Evolutionary conservation across 345 rosid species (phyloP).

Genomic region (Turritis glabra): DNA sequence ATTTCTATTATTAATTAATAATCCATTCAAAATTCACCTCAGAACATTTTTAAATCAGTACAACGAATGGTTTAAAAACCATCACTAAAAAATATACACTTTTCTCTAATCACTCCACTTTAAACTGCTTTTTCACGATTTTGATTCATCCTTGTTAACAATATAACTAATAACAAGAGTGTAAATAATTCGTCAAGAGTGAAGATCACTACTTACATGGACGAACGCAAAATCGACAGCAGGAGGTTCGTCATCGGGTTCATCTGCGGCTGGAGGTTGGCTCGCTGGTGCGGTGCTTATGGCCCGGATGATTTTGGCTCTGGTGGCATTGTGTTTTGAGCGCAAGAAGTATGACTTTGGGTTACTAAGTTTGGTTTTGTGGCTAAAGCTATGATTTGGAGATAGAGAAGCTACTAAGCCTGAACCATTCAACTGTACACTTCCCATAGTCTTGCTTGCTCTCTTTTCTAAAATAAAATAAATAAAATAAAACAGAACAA

Average conservation of each 20-base stretch:
- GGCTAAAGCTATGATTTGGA: conserved; percentile 27
- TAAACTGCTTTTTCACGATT: neutral
- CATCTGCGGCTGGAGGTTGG: conserved; percentile 36
- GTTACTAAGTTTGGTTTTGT: conserved; percentile 19
- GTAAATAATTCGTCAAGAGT: neutral
- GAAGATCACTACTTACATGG: conserved; percentile 54
- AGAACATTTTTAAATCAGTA: neutral
- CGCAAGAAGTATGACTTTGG: conserved; percentile 29
- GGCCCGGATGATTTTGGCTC: conserved; percentile 45
- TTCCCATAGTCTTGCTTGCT: conserved; percentile 48
- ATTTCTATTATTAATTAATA: neutral
- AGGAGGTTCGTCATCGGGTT: conserved; percentile 54
- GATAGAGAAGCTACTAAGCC: conserved; percentile 52
- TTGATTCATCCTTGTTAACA: neutral
- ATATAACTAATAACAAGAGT: neutral
- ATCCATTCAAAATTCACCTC: neutral
- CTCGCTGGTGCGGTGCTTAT: conserved; percentile 50
- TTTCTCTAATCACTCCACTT: neutral
- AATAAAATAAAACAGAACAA: neutral
- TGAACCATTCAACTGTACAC: conserved; percentile 57
- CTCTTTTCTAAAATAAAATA: neutral
- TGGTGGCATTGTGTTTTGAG: conserved; percentile 32
- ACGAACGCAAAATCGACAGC: conserved; percentile 73
- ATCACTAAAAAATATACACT: neutral
- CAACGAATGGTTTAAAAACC: neutral